Evolutionary conservation across 2,329 filamentous ascomycete species (phyloP).

Genomic region (Diplodia sapinea): DNA sequence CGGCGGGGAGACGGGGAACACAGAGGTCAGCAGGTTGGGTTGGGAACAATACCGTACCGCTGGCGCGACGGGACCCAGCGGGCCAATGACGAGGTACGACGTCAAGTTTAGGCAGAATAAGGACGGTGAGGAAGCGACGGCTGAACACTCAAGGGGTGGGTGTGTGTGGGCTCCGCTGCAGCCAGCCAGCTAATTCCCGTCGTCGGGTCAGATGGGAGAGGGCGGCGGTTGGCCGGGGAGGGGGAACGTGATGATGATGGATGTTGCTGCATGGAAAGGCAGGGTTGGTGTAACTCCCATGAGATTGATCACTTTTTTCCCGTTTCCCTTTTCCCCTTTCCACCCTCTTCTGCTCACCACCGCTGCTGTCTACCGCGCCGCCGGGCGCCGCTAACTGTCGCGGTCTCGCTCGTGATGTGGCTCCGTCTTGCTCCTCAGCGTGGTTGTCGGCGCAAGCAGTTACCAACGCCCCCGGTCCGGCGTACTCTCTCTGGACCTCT

Average conservation of each 20-base stretch:
- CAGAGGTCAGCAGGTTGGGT: not conserved
- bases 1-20: not conserved
- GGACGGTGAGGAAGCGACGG: not conserved
- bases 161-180: not conserved
- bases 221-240: conserved; percentile 2
- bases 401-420: not conserved
- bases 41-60: not conserved
- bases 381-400: conserved; percentile 1
- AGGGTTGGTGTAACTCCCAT: conserved; percentile 26
- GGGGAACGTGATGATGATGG: not conserved
- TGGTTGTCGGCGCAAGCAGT: conserved; percentile 9
- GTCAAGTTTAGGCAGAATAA: conserved; percentile 16
- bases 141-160: not conserved
- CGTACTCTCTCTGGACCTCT: not conserved
- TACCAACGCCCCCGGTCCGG: not conserved
- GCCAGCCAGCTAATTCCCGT: not conserved
- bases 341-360: not conserved
- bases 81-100: not conserved
- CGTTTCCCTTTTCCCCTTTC: too few species aligned
- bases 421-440: conserved; percentile 4
- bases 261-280: conserved; percentile 16
- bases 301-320: conserved; percentile 24
- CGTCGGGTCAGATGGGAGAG: conserved; percentile 16
- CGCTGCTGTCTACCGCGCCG: not conserved
- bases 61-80: not conserved